These are phyloP conservation scores for Citrus inodora DNA, from an alignment of 345 rosid species.

Conservation along the genomic window DNA sequence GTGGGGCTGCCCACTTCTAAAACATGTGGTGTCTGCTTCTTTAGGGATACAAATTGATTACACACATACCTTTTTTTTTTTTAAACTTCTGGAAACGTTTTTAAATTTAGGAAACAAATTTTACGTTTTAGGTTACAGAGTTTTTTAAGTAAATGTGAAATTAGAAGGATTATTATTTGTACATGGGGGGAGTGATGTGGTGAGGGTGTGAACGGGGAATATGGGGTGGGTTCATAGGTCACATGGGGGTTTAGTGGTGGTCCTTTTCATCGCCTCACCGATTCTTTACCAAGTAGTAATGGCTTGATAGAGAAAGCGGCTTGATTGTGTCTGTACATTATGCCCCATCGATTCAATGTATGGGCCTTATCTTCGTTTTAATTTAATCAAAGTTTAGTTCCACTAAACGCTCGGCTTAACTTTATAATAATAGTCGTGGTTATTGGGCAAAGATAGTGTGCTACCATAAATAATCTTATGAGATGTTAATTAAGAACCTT, in stretches of 20 bases:
- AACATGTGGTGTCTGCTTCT: not conserved
- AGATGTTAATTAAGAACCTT: not conserved
- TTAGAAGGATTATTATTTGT: not conserved
- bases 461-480: not conserved
- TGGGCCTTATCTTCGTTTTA: not conserved
- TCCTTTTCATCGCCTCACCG: slow-evolving; percentile 19
- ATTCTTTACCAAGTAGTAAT: slow-evolving; percentile 11
- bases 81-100: too few relatives aligned
- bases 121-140: not conserved
- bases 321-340: not conserved
- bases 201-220: not conserved
- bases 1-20: not conserved
- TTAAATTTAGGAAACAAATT: not conserved
- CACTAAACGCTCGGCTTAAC: not conserved
- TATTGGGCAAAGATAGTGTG: not conserved
- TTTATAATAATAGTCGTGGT: not conserved
- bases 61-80: not conserved
- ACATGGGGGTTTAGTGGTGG: slow-evolving; percentile 20
- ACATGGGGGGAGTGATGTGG: not conserved
- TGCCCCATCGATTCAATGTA: not conserved
- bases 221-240: not conserved
- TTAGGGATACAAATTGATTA: not conserved
- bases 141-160: not conserved
- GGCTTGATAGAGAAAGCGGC: slow-evolving; percentile 14
- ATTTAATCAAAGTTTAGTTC: not conserved